These are phyloP conservation scores for Papiliotrema laurentii DNA, from an alignment of 1,284 basidiomycete species.

Conservation along the genomic window DNA sequence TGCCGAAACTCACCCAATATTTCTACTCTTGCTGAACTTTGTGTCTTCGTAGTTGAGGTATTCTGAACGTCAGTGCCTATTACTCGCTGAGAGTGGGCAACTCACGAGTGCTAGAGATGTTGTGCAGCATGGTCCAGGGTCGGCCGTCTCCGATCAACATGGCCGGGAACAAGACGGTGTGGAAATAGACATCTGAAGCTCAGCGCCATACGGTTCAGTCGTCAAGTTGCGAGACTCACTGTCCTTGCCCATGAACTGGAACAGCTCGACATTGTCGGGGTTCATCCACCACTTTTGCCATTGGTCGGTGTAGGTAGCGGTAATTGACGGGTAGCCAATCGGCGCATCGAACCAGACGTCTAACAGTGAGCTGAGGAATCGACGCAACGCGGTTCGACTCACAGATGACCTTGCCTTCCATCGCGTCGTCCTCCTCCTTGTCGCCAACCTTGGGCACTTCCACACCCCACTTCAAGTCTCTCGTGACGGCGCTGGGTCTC, in stretches of 20 bases:
- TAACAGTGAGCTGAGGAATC: conserved; percentile 36
- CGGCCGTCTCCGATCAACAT: conserved; percentile 85
- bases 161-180: conserved; percentile 92
- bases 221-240: conserved; percentile 49
- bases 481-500: conserved; percentile 82
- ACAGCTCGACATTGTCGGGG: conserved; percentile 82
- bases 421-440: conserved; percentile 66
- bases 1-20: conserved; percentile 60
- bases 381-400: conserved; percentile 43
- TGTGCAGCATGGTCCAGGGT: conserved; percentile 90
- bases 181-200: conserved; percentile 81
- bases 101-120: conserved; percentile 88
- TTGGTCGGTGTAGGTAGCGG: conserved; percentile 86
- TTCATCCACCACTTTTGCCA: conserved; percentile 99
- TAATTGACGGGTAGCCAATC: conserved; percentile 97
- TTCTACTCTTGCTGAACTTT: conserved; percentile 97
- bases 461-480: conserved; percentile 96
- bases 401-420: conserved; percentile 96
- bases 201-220: background rate
- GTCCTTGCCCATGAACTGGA: conserved; percentile 99
- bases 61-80: conserved; percentile 55
- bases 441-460: conserved; percentile 73
- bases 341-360: conserved; percentile 97
- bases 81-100: background rate
- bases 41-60: conserved; percentile 98